Evolutionary conservation across 2,329 filamentous ascomycete genomes (phyloP).

Genomic region (Coniochaeta sp.): DNA sequence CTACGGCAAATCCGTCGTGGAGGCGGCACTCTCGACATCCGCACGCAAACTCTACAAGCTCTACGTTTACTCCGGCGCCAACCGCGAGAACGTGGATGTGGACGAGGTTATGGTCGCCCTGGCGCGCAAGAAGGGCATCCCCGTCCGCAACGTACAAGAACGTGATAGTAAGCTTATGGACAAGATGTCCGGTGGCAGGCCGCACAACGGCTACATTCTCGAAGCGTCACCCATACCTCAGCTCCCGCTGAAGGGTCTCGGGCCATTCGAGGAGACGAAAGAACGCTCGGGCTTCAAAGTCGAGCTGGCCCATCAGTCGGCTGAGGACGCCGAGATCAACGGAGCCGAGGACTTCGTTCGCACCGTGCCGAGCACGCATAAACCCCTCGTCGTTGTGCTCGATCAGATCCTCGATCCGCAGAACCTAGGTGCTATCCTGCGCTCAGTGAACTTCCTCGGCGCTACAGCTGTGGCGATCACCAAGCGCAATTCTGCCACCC

Average conservation of each 20-base stretch:
- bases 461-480: conserved; percentile 77
- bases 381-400: conserved; percentile 67
- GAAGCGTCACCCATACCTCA: conserved; percentile 80
- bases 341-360: conserved; percentile 50
- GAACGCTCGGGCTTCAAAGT: conserved; percentile 48
- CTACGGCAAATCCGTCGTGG: conserved; percentile 76
- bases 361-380: conserved; percentile 34
- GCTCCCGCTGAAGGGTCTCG: conserved; percentile 56
- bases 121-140: conserved; percentile 42
- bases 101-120: conserved; percentile 37
- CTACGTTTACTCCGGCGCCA: conserved; percentile 63
- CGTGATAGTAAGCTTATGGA: conserved; percentile 65
- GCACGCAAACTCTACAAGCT: conserved; percentile 75
- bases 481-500: conserved; percentile 62
- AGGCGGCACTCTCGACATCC: conserved; percentile 62
- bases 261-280: conserved; percentile 34
- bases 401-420: conserved; percentile 78
- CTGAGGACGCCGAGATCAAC: conserved; percentile 69
- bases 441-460: conserved; percentile 85
- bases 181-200: conserved; percentile 73
- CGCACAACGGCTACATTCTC: conserved; percentile 85
- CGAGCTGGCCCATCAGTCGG: conserved; percentile 58
- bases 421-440: conserved; percentile 84
- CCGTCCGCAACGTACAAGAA: conserved; percentile 50
- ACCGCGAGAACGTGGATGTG: conserved; percentile 40